Base-by-base conservation (phyloP, 2,329 filamentous ascomycete genomes). In the Aspergillus niger region DNA sequence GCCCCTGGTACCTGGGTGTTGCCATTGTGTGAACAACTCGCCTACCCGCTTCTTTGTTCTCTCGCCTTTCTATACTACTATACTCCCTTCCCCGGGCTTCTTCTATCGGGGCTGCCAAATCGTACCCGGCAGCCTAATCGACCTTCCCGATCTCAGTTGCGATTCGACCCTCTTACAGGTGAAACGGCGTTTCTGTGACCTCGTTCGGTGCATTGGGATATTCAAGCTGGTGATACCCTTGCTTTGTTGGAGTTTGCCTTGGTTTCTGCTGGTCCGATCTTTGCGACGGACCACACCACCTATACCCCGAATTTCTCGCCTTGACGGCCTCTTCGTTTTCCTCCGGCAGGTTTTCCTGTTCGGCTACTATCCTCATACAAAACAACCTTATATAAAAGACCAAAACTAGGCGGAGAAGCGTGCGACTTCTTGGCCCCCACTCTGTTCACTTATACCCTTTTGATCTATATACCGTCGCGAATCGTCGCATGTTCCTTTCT, bases 401-500 rank as follows among this genome's bases (percentile, higher is more conserved):
- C 51, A 49, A 49, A 56, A 28, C 32, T 39, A 60, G 51, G 58
- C 53, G 64, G 57, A 62, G 61, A 55, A 56, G 54, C 43, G 38
- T 56, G 52, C 57, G 30, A 53, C 50, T 59, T 57, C 60, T 58
- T 60, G 50, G 50, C 44, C 62, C 41, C 62, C 53, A 49, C 22
- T 53, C 55, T 24, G 41, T 48, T 60, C 53, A 60, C 60, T 24
- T 44, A 36, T 51, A 59, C 55, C 54, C 44, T 63, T 66, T 61
- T 59, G 51, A 60, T 60, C 43, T 65, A 52, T 59, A 48, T 62
- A 60, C 61, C 54, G 60, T 67, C 68, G 74, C 74, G 73, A 73
- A 70, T 74, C 69, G 67, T 77, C 75, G 75, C 75, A 77, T 77
- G 75, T 75, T 69, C 72, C 63, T 68, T 60, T 66, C 63, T 63